Conservation (phyloP, 2,329 filamentous ascomycete species). For the Verticillium dahliae region DNA sequence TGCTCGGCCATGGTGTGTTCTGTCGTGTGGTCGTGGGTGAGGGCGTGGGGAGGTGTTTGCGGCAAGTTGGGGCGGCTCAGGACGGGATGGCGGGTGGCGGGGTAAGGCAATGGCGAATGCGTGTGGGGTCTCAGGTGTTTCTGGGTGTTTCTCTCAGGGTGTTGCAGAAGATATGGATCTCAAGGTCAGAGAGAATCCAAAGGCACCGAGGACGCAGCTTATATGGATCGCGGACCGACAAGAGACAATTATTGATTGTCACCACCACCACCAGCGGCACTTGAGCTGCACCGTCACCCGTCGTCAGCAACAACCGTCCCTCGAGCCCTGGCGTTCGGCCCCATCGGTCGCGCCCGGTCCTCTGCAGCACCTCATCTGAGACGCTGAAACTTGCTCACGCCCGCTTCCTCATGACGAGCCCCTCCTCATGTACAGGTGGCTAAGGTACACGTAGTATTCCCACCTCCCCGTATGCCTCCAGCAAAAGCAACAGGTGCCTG, state of each 20-base stretch:
- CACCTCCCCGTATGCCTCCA: no score
- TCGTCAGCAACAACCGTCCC: background rate
- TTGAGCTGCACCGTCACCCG: no score
- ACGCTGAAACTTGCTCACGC: slow-evolving; percentile 13
- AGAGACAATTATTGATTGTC: slow-evolving; percentile 6
- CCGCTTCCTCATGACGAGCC: background rate
- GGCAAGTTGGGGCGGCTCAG: slow-evolving; percentile 5
- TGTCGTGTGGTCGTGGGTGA: background rate
- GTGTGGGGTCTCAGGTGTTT: background rate
- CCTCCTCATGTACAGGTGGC: no score
- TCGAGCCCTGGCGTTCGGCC: background rate
- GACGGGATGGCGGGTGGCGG: background rate
- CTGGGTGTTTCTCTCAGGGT: background rate
- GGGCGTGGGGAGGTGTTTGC: slow-evolving; percentile 2
- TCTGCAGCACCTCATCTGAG: background rate
- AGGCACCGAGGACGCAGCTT: no score
- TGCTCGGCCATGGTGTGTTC: slow-evolving; percentile 64
- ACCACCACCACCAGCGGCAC: background rate
- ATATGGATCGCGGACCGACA: background rate
- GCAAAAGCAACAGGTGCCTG: no score
- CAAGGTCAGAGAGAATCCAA: no score
- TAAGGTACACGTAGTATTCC: no score
- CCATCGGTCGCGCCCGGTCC: slow-evolving; percentile 1
- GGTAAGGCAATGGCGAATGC: background rate
- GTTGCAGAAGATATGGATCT: no score